Base-by-base conservation (phyloP, 495 filamentous ascomycete genomes). In the Rostrohypoxylon terebratum region DNA sequence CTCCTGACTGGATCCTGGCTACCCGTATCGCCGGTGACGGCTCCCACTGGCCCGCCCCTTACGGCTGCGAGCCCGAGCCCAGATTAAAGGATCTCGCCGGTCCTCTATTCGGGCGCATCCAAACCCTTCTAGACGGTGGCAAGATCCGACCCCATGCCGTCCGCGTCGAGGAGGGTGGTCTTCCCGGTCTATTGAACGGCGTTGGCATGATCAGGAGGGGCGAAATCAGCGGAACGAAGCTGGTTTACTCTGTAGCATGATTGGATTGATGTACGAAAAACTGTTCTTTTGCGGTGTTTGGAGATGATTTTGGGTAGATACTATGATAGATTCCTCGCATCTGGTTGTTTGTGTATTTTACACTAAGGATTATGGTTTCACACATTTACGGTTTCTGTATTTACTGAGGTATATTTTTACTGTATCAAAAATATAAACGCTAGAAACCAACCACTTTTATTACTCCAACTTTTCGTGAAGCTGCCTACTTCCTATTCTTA, bases 171-270 rank as follows among this genome's bases (percentile, higher is more conserved):
- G 63, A 74, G 20, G 82, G 81, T 23, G 88, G 88, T 0, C 77
- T 90, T 57, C 72, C 85, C 47, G 86, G 81, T 16, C 82, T 89
- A 1, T 64, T 88, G 20, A 80, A 84, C 3, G 90, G 89, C 0
- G 47, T 92, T 74, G 60, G 87, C 90, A 68, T 82, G 81, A 73
- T 77, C 80, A 59, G 83, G 79, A 40, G 84, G 83, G 72, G 83
- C 23, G 40, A 48, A 45, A 44, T 90, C 18, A 88, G 86, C 69
- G 89, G 87, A 21, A 78, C 81, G 71, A 92, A 90, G 81, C 64
- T 91, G 61, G 88, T 92, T 31, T 55, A 55, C 31, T 33, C 51
- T 36, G 51, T 55, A 20, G 51, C 51, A 36, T 55, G 31, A 55
- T 55, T 28, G 25, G 14, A 36, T 31, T 55, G 51, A 54, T 33